Evolutionary conservation across 2,329 filamentous ascomycete genomes (phyloP).

Genomic region (Chrysosporium keratinophilum): DNA sequence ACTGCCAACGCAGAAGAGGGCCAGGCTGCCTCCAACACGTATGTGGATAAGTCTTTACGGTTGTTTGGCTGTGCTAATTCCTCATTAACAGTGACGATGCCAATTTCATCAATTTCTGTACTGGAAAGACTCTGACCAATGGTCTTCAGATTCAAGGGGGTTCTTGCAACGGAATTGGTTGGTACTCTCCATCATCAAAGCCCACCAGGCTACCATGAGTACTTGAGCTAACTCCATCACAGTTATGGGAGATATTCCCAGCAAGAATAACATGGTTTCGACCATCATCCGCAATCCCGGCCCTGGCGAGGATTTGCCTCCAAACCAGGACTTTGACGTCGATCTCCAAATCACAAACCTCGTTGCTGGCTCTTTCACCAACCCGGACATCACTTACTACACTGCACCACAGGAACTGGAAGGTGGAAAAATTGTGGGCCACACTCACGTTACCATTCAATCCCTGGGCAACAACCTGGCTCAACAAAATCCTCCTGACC

Average conservation of each 20-base stretch:
- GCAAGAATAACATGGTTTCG: constrained; percentile 45
- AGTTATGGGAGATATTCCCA: constrained; percentile 50
- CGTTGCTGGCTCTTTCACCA: constrained; percentile 45
- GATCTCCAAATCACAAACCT: constrained; percentile 42
- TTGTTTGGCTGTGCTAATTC: constrained; percentile 2
- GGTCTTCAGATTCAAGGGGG: constrained; percentile 42
- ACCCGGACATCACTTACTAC: constrained; percentile 47
- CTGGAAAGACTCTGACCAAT: constrained; percentile 46
- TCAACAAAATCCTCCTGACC: constrained; percentile 28
- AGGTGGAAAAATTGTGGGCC: constrained; percentile 31
- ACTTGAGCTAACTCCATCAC: not conserved
- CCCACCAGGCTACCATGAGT: not conserved
- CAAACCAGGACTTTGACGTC: constrained; percentile 40
- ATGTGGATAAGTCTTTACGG: constrained; percentile 1
- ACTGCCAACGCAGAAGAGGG: constrained; percentile 26
- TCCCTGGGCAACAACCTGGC: constrained; percentile 32
- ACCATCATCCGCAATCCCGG: constrained; percentile 42
- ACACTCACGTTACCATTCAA: constrained; percentile 42
- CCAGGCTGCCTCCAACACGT: constrained; percentile 41
- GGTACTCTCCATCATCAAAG: constrained; percentile 15
- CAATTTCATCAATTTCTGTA: constrained; percentile 54
- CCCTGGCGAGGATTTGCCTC: constrained; percentile 32
- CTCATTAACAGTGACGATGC: constrained; percentile 33
- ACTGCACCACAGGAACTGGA: constrained; percentile 44
- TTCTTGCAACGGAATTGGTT: constrained; percentile 48